These are phyloP conservation scores for Coccomyxa subellipsoidea DNA, from an alignment of 163 green algal genomes.

Conservation along the genomic window DNA sequence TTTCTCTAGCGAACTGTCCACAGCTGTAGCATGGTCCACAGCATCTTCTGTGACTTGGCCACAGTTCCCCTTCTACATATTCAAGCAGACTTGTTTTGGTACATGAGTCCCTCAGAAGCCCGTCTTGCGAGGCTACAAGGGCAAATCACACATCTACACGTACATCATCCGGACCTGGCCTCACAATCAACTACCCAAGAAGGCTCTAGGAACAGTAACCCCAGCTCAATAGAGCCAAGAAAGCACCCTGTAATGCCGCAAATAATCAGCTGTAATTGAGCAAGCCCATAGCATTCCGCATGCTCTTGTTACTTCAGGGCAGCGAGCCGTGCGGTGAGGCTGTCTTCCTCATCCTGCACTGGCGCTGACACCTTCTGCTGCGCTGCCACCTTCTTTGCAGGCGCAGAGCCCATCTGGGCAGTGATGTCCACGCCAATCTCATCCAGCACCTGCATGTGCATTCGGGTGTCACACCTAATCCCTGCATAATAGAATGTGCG, in stretches of 20 bases:
- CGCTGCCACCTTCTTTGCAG: slow-evolving; percentile 10
- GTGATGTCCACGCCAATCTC: slow-evolving; percentile 77
- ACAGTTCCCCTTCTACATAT: no score
- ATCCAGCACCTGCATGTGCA: slow-evolving; percentile 68
- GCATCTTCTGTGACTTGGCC: no score
- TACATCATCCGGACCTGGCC: neutral
- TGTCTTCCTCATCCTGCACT: neutral
- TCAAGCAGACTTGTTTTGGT: no score
- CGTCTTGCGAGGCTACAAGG: neutral
- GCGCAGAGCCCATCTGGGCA: slow-evolving; percentile 41
- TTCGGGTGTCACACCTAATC: neutral
- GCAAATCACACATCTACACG: neutral
- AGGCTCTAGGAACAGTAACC: no score
- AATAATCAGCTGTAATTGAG: no score
- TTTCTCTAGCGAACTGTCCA: no score
- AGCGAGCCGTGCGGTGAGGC: neutral
- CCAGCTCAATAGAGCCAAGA: no score
- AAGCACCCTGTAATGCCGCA: no score
- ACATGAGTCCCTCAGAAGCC: no score
- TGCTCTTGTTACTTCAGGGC: neutral
- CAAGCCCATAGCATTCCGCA: no score
- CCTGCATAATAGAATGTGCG: no score
- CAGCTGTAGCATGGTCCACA: no score
- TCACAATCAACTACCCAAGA: neutral
- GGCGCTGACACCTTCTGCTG: neutral